A percentile compares a stretch with the other conserved stretches of the same genome.
These are phyloP conservation scores for Artomyces pyxidatus DNA, from an alignment of 768 basidiomycete genomes.

Conservation along the genomic window DNA sequence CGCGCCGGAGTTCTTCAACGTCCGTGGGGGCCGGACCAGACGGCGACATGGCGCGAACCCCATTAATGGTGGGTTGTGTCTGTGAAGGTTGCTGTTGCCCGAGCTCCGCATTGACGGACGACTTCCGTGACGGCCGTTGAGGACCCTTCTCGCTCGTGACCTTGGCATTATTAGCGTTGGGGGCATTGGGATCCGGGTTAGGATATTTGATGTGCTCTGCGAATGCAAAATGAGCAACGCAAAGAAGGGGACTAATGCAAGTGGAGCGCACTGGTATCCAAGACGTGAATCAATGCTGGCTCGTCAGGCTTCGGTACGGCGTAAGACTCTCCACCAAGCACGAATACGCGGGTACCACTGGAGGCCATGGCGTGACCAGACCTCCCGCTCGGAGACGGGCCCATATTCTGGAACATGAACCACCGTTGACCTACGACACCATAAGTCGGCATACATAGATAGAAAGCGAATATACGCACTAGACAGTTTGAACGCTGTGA, in stretches of 20 bases:
- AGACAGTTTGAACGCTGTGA: slow-evolving; percentile 95
- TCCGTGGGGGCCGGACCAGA: slow-evolving; percentile 35
- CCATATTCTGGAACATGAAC: slow-evolving; percentile 99
- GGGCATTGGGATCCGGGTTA: slow-evolving; percentile 43
- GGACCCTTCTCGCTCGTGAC: slow-evolving; percentile 22
- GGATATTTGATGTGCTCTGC: slow-evolving; percentile 89
- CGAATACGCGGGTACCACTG: slow-evolving; percentile 80
- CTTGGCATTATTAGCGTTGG: slow-evolving; percentile 22
- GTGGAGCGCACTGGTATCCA: slow-evolving; percentile 83
- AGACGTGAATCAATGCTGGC: slow-evolving; percentile 73
- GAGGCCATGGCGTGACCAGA: slow-evolving; percentile 99
- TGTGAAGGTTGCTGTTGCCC: slow-evolving; percentile 9
- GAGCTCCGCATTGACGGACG: slow-evolving; percentile 28
- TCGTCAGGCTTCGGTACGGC: slow-evolving; percentile 69
- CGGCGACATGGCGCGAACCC: slow-evolving; percentile 61
- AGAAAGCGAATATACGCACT: slow-evolving; percentile 49
- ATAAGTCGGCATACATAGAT: slow-evolving; percentile 2
- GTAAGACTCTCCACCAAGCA: slow-evolving; percentile 92
- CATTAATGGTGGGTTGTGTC: slow-evolving; percentile 23
- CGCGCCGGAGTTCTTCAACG: slow-evolving; percentile 52
- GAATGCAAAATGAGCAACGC: background rate
- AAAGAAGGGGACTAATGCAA: background rate
- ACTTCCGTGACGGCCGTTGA: slow-evolving; percentile 34
- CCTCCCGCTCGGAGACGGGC: slow-evolving; percentile 84
- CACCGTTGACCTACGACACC: slow-evolving; percentile 74